These are phyloP conservation scores for Podospora fimiseda DNA, from an alignment of 495 filamentous ascomycete species.

Conservation along the genomic window DNA sequence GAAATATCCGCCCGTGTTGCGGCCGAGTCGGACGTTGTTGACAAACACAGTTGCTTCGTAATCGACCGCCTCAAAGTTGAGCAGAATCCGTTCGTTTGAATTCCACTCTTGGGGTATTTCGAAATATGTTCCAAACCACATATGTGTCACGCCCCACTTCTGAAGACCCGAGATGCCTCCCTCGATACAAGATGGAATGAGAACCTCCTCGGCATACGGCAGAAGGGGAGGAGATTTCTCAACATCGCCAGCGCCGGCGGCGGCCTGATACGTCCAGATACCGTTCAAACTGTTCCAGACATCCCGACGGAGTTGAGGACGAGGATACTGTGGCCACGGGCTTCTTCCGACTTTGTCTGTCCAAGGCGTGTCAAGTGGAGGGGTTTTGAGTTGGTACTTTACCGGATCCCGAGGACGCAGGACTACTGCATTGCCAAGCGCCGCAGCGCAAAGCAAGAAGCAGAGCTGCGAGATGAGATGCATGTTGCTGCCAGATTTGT, in stretches of 20 bases:
- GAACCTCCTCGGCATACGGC: slow-evolving; percentile 41
- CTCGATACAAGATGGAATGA: slow-evolving; percentile 62
- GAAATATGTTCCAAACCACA: slow-evolving; percentile 57
- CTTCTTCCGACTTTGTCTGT: slow-evolving; percentile 54
- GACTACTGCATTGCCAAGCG: neutral
- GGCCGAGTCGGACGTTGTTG: slow-evolving; percentile 49
- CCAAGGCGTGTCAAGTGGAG: slow-evolving; percentile 56
- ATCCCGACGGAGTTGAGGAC: slow-evolving; percentile 52
- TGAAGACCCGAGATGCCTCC: slow-evolving; percentile 47
- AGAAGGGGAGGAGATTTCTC: slow-evolving; percentile 38
- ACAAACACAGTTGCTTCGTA: slow-evolving; percentile 60
- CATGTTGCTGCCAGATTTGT: neutral
- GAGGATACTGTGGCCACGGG: slow-evolving; percentile 63
- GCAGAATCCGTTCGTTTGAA: slow-evolving; percentile 35
- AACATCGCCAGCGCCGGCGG: slow-evolving; percentile 32
- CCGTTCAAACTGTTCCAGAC: slow-evolving; percentile 61
- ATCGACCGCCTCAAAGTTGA: slow-evolving; percentile 67
- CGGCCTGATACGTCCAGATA: slow-evolving; percentile 57
- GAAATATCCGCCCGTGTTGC: slow-evolving; percentile 57
- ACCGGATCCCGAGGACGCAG: slow-evolving; percentile 13
- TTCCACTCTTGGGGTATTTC: slow-evolving; percentile 44
- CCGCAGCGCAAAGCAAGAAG: neutral
- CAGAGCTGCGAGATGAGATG: neutral
- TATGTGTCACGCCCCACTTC: slow-evolving; percentile 41
- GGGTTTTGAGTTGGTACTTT: slow-evolving; percentile 21